These are phyloP conservation scores for Phytopythium cucurbitacearum DNA, from an alignment of 352 stramenopile genomes.

Conservation along the genomic window DNA sequence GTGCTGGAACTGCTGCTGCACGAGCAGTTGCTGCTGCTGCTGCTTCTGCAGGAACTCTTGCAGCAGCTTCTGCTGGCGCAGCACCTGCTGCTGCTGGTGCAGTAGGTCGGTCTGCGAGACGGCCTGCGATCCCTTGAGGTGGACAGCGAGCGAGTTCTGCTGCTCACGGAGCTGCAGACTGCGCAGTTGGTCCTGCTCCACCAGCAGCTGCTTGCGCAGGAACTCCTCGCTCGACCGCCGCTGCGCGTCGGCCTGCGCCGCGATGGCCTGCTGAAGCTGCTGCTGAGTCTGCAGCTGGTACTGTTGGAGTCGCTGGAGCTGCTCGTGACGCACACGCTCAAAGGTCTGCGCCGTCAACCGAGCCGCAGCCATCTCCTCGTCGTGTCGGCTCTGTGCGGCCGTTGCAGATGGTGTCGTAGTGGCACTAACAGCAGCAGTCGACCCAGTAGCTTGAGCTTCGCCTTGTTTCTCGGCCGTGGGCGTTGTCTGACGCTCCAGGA, in stretches of 20 bases:
- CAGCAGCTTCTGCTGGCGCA: slow-evolving; percentile 43
- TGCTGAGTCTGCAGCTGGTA: slow-evolving; percentile 32
- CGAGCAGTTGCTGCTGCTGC: slow-evolving; percentile 14
- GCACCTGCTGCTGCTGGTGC: slow-evolving; percentile 42
- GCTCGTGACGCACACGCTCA: slow-evolving; percentile 39
- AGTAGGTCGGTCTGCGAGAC: slow-evolving; percentile 29
- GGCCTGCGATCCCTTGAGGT: slow-evolving; percentile 8
- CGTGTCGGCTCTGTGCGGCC: background rate
- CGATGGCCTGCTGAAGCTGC: slow-evolving; percentile 19
- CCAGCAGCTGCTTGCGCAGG: slow-evolving; percentile 34
- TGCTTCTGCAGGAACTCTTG: slow-evolving; percentile 31
- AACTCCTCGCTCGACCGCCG: slow-evolving; percentile 23
- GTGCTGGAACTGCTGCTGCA: slow-evolving; percentile 16
- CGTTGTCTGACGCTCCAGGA: slow-evolving; percentile 40
- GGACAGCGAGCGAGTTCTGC: slow-evolving; percentile 16
- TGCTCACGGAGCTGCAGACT: slow-evolving; percentile 28
- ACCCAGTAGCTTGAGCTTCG: slow-evolving; percentile 17
- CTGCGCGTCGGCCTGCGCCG: slow-evolving; percentile 25
- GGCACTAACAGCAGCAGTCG: slow-evolving; percentile 13
- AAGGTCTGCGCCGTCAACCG: slow-evolving; percentile 35
- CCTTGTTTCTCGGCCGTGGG: slow-evolving; percentile 17
- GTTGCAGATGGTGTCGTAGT: slow-evolving; percentile 4
- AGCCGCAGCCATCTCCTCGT: slow-evolving; percentile 2
- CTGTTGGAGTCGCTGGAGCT: slow-evolving; percentile 52
- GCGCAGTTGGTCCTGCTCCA: slow-evolving; percentile 44